These are phyloP conservation scores for Zea luxurians DNA, from an alignment of 176 grass and related monocot genomes.

Conservation along the genomic window DNA sequence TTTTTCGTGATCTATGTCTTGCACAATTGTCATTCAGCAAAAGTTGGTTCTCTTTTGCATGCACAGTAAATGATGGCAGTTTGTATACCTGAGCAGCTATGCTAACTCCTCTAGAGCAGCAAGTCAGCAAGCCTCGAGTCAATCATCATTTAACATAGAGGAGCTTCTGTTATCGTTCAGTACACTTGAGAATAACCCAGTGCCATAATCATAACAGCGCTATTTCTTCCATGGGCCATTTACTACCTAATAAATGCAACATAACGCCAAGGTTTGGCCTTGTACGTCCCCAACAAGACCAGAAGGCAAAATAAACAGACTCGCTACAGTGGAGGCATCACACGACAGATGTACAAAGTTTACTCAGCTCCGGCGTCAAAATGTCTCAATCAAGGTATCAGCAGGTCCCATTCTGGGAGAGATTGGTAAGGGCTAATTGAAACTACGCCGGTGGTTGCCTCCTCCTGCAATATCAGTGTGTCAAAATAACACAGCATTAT, in stretches of 20 bases:
- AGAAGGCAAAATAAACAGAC: conserved; percentile 14
- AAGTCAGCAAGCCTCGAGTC: conserved; percentile 12
- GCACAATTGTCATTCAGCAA: not conserved
- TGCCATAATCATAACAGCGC: conserved; percentile 16
- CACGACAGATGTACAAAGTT: conserved; percentile 24
- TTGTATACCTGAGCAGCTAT: conserved; percentile 4
- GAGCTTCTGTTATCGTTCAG: not conserved
- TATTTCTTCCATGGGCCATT: conserved; percentile 19
- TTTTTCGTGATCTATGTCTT: not conserved
- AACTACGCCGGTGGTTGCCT: conserved; percentile 79
- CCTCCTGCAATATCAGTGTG: conserved; percentile 63
- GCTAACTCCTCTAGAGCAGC: conserved; percentile 6
- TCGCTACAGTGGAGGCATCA: conserved; percentile 38
- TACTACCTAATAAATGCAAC: conserved; percentile 31
- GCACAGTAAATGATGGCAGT: not conserved
- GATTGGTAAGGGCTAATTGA: conserved; percentile 34
- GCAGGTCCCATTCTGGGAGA: conserved; percentile 26
- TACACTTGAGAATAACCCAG: not conserved
- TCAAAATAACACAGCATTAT: not conserved
- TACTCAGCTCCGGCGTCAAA: conserved; percentile 44
- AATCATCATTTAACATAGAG: not conserved
- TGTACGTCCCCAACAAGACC: conserved; percentile 54
- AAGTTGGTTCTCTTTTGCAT: not conserved
- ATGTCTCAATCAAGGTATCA: conserved; percentile 42
- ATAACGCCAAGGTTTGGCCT: conserved; percentile 16